Conservation (phyloP, 352 stramenopile species). For the Globisporangium irregulare region DNA sequence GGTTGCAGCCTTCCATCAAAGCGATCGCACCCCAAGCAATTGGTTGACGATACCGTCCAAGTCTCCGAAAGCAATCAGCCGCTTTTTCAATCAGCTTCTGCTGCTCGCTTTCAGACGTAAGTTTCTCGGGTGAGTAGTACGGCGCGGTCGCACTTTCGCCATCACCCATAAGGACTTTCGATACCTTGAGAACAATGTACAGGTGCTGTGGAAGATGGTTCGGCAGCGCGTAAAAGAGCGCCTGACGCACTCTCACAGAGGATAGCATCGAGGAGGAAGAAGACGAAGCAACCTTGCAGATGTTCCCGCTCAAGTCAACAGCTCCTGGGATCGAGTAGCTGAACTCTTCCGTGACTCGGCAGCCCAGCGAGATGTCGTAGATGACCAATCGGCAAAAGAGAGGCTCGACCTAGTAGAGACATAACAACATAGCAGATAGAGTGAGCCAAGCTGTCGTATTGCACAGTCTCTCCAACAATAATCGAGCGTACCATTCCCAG, state of each 20-base stretch:
- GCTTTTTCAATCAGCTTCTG: slow-evolving; percentile 57
- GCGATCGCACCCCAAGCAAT: slow-evolving; percentile 61
- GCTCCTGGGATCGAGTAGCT: slow-evolving; percentile 40
- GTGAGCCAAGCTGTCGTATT: neutral
- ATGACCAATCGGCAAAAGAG: slow-evolving; percentile 55
- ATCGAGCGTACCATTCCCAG: slow-evolving; percentile 46
- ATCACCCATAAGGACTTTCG: slow-evolving; percentile 58
- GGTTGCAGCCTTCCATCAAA: slow-evolving; percentile 39
- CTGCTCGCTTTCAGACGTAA: slow-evolving; percentile 40
- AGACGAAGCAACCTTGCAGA: slow-evolving; percentile 1
- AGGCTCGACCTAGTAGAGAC: slow-evolving; percentile 44
- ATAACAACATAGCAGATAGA: neutral
- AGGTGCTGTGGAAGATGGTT: slow-evolving; percentile 47
- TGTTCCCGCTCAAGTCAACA: slow-evolving; percentile 12
- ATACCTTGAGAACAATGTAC: slow-evolving; percentile 64
- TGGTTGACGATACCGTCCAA: slow-evolving; percentile 53
- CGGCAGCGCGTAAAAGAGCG: slow-evolving; percentile 56
- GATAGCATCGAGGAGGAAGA: neutral
- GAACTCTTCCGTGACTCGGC: slow-evolving; percentile 65
- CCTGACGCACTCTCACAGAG: slow-evolving; percentile 15
- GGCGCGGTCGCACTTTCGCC: slow-evolving; percentile 44
- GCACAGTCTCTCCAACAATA: neutral
- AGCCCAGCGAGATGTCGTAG: slow-evolving; percentile 57
- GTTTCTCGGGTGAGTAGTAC: slow-evolving; percentile 66
- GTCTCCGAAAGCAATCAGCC: slow-evolving; percentile 34